Conservation (phyloP, 495 filamentous ascomycete genomes). For the Penicillium parvum region DNA sequence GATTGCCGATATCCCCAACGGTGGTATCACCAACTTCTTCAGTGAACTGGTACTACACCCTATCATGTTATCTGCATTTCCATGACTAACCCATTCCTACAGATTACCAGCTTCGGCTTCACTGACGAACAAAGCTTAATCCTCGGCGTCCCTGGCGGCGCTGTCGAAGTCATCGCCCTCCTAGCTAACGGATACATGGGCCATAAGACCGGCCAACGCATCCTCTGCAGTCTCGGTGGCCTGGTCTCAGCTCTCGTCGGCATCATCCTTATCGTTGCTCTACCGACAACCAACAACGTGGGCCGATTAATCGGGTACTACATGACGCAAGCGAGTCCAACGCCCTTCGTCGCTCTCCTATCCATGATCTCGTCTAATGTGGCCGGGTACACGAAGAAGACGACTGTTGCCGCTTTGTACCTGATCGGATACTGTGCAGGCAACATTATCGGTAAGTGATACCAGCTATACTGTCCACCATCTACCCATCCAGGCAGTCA, state of each 20-base stretch:
- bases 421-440: conserved; percentile 60
- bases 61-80: conserved; percentile 29
- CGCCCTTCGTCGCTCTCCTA: conserved; percentile 39
- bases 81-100: background rate
- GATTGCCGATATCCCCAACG: conserved; percentile 61
- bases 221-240: conserved; percentile 43
- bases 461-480: too few species aligned
- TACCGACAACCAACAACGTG: conserved; percentile 54
- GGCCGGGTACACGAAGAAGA: conserved; percentile 73
- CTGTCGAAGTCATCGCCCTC: conserved; percentile 59
- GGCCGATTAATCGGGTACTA: conserved; percentile 63
- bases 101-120: conserved; percentile 45
- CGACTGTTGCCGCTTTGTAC: conserved; percentile 65
- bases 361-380: conserved; percentile 62
- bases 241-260: conserved; percentile 42
- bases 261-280: conserved; percentile 61
- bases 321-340: conserved; percentile 55
- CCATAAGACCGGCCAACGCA: conserved; percentile 52
- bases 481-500: background rate
- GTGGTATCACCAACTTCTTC: conserved; percentile 70
- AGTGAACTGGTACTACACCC: conserved; percentile 45
- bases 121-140: conserved; percentile 59
- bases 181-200: conserved; percentile 57
- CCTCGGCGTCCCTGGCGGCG: conserved; percentile 62
- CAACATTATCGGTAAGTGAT: conserved; percentile 40